Base-by-base conservation (phyloP, 2,329 filamentous ascomycete genomes). In the Chrysosphaeria jannelii region DNA sequence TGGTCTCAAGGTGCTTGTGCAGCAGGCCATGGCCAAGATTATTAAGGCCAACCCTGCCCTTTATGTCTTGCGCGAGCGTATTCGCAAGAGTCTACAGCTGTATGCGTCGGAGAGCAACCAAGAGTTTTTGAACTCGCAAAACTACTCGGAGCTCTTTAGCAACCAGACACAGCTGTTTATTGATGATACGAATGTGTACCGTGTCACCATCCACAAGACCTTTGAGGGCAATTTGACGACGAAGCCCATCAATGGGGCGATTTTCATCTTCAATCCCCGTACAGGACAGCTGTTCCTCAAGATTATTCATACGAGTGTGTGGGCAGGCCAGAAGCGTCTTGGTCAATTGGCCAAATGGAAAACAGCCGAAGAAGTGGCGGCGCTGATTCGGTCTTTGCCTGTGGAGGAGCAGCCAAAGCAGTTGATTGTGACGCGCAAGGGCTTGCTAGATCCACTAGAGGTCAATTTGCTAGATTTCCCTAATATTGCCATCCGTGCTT, bases 231-330 rank as follows among this genome's bases (percentile, higher is more conserved):
- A 97, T 41, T 53, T 97, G 60, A 97, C 85, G 0, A 97, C 85
- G 2, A 97, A 97, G 47, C 85, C 85, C 4, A 97, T 97, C 56
- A 97, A 97, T 43, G 85, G 85, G 41, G 85, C 88, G 21, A 93
- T 97, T 42, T 97, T 97, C 53, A 97, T 97, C 40, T 93, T 97
- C 61, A 97, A 97, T 42, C 85, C 88, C n/a, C 65, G 81, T 28
- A 97, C 85, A 24, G 85, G 85, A 23, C 85, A 97, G 39, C 49
- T 97, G 19, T 97, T 97, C 63, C 48, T 97, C 40, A 97, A 97
- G 57, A 93, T 97, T 36, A 97, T 97, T 34, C 88, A 97, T 47
- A 97, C 85, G 2, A 91, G 79, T 39, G 88, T 97, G 14, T 97
- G 85, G 85, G 85, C 85, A 24, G 85, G 85, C 25, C 85, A 97